Evolutionary conservation across 805 yeast genomes (phyloP).

Genomic region (Helenozyma rhizophorensis): DNA sequence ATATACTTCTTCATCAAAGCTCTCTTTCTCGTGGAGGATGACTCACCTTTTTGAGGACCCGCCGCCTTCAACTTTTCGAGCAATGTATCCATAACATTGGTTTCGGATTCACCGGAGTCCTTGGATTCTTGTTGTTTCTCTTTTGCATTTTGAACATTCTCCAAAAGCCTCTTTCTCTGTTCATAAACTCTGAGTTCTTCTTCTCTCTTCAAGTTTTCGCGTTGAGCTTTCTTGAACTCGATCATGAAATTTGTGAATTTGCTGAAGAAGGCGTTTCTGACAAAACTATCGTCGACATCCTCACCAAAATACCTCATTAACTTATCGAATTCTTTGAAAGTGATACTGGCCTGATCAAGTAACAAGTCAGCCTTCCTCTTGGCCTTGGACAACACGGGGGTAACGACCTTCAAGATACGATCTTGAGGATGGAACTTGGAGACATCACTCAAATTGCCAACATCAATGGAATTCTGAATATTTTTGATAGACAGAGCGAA

Average conservation of each 20-base stretch:
- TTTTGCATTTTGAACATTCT: constrained; percentile 36
- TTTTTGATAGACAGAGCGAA: constrained; percentile 47
- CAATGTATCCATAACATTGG: constrained; percentile 75
- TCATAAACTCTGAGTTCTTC: constrained; percentile 70
- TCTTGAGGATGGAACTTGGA: constrained; percentile 65
- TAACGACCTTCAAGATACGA: constrained; percentile 49
- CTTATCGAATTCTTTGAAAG: constrained; percentile 50
- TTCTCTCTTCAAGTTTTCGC: constrained; percentile 62
- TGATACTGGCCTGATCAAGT: constrained; percentile 45
- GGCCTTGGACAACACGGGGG: constrained; percentile 52
- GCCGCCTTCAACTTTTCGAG: constrained; percentile 84
- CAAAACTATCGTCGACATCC: constrained; percentile 50
- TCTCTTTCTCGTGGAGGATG: constrained; percentile 74
- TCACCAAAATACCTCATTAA: constrained; percentile 73
- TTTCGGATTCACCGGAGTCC: constrained; percentile 41
- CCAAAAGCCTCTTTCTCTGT: constrained; percentile 63
- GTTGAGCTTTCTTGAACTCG: constrained; percentile 61
- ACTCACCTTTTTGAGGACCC: constrained; percentile 72
- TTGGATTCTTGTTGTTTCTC: constrained; percentile 23
- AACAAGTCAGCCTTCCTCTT: constrained; percentile 48
- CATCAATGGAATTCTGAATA: constrained; percentile 50
- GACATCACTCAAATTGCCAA: constrained; percentile 63
- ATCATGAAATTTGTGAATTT: constrained; percentile 56
- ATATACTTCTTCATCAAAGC: constrained; percentile 69
- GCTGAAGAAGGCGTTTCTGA: constrained; percentile 56